Conservation (phyloP, 257 asterid species). For the Craterostigma plantagineum region DNA sequence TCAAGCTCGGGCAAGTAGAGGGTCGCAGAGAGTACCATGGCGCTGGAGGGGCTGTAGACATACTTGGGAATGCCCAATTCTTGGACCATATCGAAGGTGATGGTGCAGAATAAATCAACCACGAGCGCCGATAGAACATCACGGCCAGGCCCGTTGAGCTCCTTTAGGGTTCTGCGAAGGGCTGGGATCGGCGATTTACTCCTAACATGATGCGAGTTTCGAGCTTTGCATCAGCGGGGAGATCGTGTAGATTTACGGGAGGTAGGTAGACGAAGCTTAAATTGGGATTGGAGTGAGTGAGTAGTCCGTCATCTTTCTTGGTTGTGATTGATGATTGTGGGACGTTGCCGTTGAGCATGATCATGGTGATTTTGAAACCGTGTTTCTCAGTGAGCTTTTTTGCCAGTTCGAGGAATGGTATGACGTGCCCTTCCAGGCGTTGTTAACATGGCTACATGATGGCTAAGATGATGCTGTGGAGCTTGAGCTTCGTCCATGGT, state of each 20-base stretch:
- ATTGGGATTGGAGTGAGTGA: conserved; percentile 17
- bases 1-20: conserved; percentile 20
- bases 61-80: conserved; percentile 21
- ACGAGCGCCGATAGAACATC: conserved; percentile 18
- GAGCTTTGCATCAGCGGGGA: conserved; percentile 10
- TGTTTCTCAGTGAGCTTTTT: conserved; percentile 14
- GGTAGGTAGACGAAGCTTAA: conserved; percentile 17
- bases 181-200: conserved; percentile 18
- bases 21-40: conserved; percentile 21
- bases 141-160: neutral
- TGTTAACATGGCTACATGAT: conserved; percentile 20
- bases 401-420: conserved; percentile 24
- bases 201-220: conserved; percentile 21
- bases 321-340: neutral
- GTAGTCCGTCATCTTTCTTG: neutral
- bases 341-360: conserved; percentile 17
- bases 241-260: conserved; percentile 20
- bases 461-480: neutral
- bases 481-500: too few relatives aligned
- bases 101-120: conserved; percentile 31
- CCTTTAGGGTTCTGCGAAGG: conserved; percentile 9
- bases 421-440: conserved; percentile 38
- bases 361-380: conserved; percentile 15
- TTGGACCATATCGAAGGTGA: conserved; percentile 21
- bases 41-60: conserved; percentile 22